phyloP scores from a whole-genome alignment of 495 filamentous ascomycete genomes.

The Pyrenopolyporus hunteri region DNA sequence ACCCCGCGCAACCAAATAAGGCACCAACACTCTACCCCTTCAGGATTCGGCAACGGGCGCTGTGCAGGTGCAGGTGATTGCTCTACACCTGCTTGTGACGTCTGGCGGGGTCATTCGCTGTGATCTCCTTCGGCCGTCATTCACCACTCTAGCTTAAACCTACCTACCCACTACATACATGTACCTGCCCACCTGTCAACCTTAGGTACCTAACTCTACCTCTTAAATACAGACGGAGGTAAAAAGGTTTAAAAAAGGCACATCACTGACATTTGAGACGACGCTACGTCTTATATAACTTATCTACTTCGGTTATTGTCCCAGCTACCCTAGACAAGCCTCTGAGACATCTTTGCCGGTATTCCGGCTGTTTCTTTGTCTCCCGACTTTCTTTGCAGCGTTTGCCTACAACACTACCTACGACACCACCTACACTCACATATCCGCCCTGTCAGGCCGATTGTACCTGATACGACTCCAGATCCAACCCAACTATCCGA shows the following conservation, averaged over 20 bases:
- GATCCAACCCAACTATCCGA: slow-evolving; percentile 4
- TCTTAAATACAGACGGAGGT: too few relatives aligned
- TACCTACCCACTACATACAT: not conserved
- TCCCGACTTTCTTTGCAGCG: not conserved
- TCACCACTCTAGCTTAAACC: slow-evolving; percentile 24
- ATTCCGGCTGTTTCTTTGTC: slow-evolving; percentile 12
- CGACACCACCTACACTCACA: not conserved
- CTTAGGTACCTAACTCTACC: not conserved
- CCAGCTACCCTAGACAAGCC: not conserved
- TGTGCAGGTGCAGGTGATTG: slow-evolving; percentile 29
- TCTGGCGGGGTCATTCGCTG: slow-evolving; percentile 35
- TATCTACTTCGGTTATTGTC: not conserved
- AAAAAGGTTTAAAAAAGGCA: not conserved
- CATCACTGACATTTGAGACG: slow-evolving; percentile 6
- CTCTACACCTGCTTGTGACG: slow-evolving; percentile 31
- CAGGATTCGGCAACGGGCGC: too few relatives aligned
- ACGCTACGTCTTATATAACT: slow-evolving; percentile 5
- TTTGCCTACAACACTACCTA: not conserved
- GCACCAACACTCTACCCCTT: slow-evolving; percentile 27
- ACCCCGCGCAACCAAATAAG: slow-evolving; percentile 35
- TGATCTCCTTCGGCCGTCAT: slow-evolving; percentile 34
- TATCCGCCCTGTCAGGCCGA: not conserved
- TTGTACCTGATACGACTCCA: slow-evolving; percentile 9
- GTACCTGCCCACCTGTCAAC: not conserved
- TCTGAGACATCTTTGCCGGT: slow-evolving; percentile 14